phyloP scores from a whole-genome alignment of 2,329 filamentous ascomycete genomes.

The Capronia coronata region DNA sequence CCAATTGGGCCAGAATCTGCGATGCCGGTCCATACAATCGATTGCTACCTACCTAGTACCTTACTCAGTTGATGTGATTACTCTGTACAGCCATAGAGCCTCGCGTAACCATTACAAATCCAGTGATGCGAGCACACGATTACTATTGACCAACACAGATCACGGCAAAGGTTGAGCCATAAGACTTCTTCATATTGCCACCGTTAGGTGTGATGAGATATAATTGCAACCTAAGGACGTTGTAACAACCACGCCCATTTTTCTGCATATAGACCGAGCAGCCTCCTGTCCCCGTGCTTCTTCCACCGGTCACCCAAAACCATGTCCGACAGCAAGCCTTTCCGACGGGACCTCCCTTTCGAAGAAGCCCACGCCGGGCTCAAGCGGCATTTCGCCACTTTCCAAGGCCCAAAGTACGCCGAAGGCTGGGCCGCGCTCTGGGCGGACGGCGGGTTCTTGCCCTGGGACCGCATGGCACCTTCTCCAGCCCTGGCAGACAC shows the following conservation, averaged over 20 bases:
- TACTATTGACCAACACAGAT: too few species aligned
- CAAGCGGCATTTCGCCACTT: constrained; percentile 38
- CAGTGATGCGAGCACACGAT: too few species aligned
- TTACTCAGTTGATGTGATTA: too few species aligned
- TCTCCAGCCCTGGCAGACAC: constrained; percentile 54
- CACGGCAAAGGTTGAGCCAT: too few species aligned
- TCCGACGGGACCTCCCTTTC: constrained; percentile 8
- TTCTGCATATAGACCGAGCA: not conserved
- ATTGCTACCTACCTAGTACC: too few species aligned
- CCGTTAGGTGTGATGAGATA: not conserved
- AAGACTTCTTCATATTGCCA: too few species aligned
- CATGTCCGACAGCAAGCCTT: constrained; percentile 1
- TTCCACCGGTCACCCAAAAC: not conserved
- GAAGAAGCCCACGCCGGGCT: constrained; percentile 24
- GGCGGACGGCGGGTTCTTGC: constrained; percentile 46
- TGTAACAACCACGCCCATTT: not conserved
- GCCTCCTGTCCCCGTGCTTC: not conserved
- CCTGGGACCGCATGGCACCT: constrained; percentile 55
- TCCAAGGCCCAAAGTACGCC: constrained; percentile 38
- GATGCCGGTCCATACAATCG: too few species aligned
- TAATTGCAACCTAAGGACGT: not conserved
- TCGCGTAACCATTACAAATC: too few species aligned
- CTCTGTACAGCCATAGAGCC: too few species aligned
- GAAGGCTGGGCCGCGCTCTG: constrained; percentile 53
- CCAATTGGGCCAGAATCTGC: too few species aligned